Evolutionary conservation across 169 alveolate species (phyloP).

Genomic region (Plasmodium yoelii): DNA sequence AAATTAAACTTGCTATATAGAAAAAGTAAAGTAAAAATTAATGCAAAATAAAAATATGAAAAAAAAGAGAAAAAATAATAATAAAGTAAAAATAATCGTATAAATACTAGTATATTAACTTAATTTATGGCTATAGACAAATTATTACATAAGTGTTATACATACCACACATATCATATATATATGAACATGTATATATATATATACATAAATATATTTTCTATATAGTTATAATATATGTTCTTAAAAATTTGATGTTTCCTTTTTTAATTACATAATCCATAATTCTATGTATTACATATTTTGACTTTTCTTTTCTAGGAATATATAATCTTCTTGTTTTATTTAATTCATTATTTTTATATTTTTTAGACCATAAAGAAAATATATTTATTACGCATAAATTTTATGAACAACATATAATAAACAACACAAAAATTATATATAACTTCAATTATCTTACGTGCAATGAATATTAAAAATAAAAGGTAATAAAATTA

Average conservation of each 20-base stretch:
- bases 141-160: no score
- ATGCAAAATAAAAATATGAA: no score
- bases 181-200: background rate
- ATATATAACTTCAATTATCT: constrained; percentile 3
- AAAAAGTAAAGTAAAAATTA: no score
- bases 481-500: background rate
- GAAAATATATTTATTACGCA: background rate
- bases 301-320: background rate
- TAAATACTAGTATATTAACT: no score
- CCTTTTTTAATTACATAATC: constrained; percentile 1
- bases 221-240: no score
- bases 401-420: background rate
- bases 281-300: constrained; percentile 9
- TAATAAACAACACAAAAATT: background rate
- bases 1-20: no score
- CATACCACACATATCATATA: background rate
- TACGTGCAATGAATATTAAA: background rate
- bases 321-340: background rate
- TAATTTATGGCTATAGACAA: no score
- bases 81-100: no score
- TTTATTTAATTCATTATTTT: background rate
- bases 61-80: no score
- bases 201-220: background rate
- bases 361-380: background rate
- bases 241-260: background rate